Conservation (phyloP, 1,139 yeast species). For the Protomyces arabidopsidicola region DNA sequence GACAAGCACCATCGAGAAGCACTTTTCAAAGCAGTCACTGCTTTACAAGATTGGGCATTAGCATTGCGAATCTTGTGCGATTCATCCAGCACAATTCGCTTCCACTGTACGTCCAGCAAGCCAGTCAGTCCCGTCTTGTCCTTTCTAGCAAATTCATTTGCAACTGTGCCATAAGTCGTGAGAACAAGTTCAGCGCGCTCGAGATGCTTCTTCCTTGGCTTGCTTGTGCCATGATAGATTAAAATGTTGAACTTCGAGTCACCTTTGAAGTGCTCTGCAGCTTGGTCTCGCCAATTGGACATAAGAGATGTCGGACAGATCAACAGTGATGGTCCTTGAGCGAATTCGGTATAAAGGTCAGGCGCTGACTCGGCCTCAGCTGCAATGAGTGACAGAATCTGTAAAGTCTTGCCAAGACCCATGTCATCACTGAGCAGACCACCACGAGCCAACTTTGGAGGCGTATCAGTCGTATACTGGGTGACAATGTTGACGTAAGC, state of each 20-base stretch:
- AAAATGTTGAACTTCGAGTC: slow-evolving; percentile 37
- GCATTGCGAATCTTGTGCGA: slow-evolving; percentile 85
- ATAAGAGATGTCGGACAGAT: slow-evolving; percentile 88
- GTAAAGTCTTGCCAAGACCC: slow-evolving; percentile 93
- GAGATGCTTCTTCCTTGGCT: slow-evolving; percentile 37
- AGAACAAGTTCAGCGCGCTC: slow-evolving; percentile 51
- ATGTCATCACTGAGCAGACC: slow-evolving; percentile 94
- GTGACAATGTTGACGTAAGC: slow-evolving; percentile 29
- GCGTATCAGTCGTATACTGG: slow-evolving; percentile 4
- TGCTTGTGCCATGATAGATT: slow-evolving; percentile 69
- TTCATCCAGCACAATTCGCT: slow-evolving; percentile 80
- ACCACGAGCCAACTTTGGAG: slow-evolving; percentile 44
- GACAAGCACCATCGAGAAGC: slow-evolving; percentile 79
- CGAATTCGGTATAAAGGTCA: neutral
- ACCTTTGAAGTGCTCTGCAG: slow-evolving; percentile 47
- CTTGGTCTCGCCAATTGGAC: slow-evolving; percentile 85
- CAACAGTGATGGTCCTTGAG: slow-evolving; percentile 59
- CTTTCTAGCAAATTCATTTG: slow-evolving; percentile 49
- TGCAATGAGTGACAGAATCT: slow-evolving; percentile 68
- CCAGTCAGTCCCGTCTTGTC: slow-evolving; percentile 56
- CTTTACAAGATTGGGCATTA: slow-evolving; percentile 74
- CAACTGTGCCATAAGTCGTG: slow-evolving; percentile 85
- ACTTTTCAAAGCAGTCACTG: slow-evolving; percentile 61
- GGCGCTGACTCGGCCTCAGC: slow-evolving; percentile 22
- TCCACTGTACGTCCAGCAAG: slow-evolving; percentile 66